Evolutionary conservation across 371 early-diverging fungal genomes (phyloP), one percentile per base, ranked within the genome.

Genomic region (Lichtheimia ornata): DNA sequence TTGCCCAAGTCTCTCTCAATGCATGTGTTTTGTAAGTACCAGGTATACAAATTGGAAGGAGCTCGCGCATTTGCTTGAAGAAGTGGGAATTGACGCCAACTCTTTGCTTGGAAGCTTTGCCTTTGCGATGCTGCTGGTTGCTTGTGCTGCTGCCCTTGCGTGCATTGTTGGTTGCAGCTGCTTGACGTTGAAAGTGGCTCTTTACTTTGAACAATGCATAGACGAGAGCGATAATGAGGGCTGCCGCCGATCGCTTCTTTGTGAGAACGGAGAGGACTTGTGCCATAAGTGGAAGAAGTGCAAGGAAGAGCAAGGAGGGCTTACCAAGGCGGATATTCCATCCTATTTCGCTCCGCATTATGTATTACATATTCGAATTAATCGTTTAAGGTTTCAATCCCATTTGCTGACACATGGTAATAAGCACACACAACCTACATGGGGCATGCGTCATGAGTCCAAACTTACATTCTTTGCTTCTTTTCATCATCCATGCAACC

Each of bases 31-130:
- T 28, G 42, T 14, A 15, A 25, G 43, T 71, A 74, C 83, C 88
- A 35, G 91, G 93, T 41, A 91, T 79, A 52, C 83, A 86, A 53
- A 92, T 88, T 7, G 85, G 86, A 56, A 89, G 66, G 35, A 96
- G 74, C 64, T 86, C 87, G 62, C 83, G 83, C 76, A 96, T 84
- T 62, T 95, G 91, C 47, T 88, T 92, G 18, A 92, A 58, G 65
- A 93, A 93, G 27, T 79, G 79, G 11, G 83, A 69, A 68, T 89
- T 85, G 27, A 89, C 88, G 20, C 90, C 90, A 17, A 89, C 87
- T n/a, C 67, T 66, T 40, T 63, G 66, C 22, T 66, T 66, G 25
- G 73, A 45, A 20, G 25, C 0, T 20, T 51, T 42, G 56, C 53
- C 47, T 58, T 61, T 53, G 18, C 53, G 35, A 9, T 35, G 35